Conservation (phyloP, 2,329 filamentous ascomycete genomes). For the Colletotrichum falcatum region DNA sequence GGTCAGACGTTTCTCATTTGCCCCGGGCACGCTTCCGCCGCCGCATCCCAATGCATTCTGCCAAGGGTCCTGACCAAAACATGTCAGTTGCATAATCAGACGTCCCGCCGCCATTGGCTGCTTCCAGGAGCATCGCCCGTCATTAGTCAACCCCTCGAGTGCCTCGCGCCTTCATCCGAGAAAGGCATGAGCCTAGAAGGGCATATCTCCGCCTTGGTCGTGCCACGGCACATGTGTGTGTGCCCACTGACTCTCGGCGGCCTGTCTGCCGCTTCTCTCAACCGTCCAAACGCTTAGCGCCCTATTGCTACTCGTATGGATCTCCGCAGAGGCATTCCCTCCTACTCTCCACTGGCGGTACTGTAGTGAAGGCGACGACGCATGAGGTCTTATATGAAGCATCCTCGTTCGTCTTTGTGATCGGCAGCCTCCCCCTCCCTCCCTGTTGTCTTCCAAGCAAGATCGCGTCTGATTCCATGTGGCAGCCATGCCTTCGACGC, state of each 20-base stretch:
- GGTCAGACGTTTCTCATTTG: slow-evolving; percentile 33
- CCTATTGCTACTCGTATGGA: slow-evolving; percentile 32
- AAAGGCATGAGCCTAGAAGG: slow-evolving; percentile 22
- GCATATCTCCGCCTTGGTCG: slow-evolving; percentile 24
- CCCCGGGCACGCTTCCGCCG: slow-evolving; percentile 12
- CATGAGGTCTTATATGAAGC: slow-evolving; percentile 30
- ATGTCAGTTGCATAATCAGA: slow-evolving; percentile 3
- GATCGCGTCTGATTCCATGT: slow-evolving; percentile 25
- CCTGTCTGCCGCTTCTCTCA: not conserved
- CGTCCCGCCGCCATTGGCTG: slow-evolving; percentile 9
- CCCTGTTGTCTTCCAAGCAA: slow-evolving; percentile 23
- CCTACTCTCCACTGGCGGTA: not conserved
- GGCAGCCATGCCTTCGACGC: slow-evolving; percentile 36
- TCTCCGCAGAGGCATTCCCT: slow-evolving; percentile 24
- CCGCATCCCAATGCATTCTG: slow-evolving; percentile 3
- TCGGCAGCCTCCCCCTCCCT: not conserved
- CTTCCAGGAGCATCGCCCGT: slow-evolving; percentile 13
- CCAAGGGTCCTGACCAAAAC: slow-evolving; percentile 4
- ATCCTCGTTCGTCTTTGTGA: slow-evolving; percentile 19
- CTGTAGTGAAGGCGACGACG: not conserved
- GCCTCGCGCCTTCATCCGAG: slow-evolving; percentile 1
- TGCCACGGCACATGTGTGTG: slow-evolving; percentile 5
- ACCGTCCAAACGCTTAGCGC: slow-evolving; percentile 7
- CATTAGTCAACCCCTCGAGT: slow-evolving; percentile 10
- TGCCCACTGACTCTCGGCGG: slow-evolving; percentile 15